phyloP scores from a whole-genome alignment of 2,329 filamentous ascomycete species.

The Xylariaceae sp. region DNA sequence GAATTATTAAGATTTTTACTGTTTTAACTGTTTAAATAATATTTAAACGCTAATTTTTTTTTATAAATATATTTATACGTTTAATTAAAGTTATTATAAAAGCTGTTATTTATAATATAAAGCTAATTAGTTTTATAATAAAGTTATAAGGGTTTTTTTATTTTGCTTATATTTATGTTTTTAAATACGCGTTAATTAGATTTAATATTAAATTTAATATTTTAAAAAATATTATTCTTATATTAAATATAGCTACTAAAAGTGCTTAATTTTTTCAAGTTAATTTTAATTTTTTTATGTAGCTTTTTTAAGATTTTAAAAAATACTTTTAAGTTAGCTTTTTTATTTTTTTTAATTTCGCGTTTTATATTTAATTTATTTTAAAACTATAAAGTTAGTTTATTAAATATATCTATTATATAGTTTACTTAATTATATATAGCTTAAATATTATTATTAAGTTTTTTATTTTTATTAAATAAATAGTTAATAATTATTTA shows the following conservation, averaged over 20 bases:
- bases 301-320: neutral
- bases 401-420: neutral
- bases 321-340: no score
- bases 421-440: neutral
- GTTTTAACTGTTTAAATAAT: neutral
- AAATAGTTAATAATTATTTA: constrained; percentile 3
- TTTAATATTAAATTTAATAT: neutral
- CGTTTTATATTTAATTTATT: neutral
- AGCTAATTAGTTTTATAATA: no score
- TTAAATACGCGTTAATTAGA: neutral
- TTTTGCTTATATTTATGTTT: neutral
- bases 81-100: no score
- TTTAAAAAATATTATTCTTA: neutral
- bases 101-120: no score
- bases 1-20: no score
- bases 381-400: neutral
- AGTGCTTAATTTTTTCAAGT: no score
- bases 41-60: neutral
- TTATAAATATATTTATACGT: neutral
- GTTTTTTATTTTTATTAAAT: neutral
- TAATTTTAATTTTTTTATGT: no score
- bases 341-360: no score
- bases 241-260: neutral
- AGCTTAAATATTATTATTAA: constrained; percentile 1
- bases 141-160: no score